Base-by-base conservation (phyloP, 768 basidiomycete genomes). In the Amanita rimosa region DNA sequence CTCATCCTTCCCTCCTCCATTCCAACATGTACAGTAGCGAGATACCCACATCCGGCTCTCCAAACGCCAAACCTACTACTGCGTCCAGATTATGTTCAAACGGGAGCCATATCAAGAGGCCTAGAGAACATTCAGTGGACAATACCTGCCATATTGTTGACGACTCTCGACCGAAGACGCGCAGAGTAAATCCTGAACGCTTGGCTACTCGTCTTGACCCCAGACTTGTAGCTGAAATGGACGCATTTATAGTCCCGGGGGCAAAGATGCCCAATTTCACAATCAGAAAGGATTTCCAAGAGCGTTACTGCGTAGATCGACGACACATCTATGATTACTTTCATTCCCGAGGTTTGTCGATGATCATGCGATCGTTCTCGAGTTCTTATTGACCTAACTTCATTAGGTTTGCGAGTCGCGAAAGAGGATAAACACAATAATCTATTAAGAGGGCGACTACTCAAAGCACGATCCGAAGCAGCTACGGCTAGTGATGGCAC, bases 311-410 rank as follows among this genome's bases (percentile, higher is more conserved):
- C 51, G 79, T 84, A 50, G 83, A 86, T 60, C 70, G 84, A 54
- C 67, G 84, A 54, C 83, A 84, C 55, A 78, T 86, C 53, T 86
- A 86, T 58, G 84, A 86, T 62, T 85, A 85, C 61, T 85, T 83
- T 63, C 84, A 85, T 62, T 73, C 72, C n/a, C 63, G 70, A 67
- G 73, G 72, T 67, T 44, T 34, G 33, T 40, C 10, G 29, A 29
- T 36, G 17, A 39, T 9, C 6, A 39, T 39, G 7, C n/a, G 37
- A 3, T 70, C 57, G 0, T 17, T 19, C 36, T 40, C n/a, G 11
- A 43, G 24, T 4, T 1, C 5, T 21, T 35, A 17, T 44, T 43
- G n/a, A 34, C 17, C 47, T 49, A 29, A 3, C 35, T 19, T 45
- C 8, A 31, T 17, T 44, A 72, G 74, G 79, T 34, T 57, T 81